Base-by-base conservation (phyloP, 192 early-diverging fungal species). In the Backusella tarrabulga region DNA sequence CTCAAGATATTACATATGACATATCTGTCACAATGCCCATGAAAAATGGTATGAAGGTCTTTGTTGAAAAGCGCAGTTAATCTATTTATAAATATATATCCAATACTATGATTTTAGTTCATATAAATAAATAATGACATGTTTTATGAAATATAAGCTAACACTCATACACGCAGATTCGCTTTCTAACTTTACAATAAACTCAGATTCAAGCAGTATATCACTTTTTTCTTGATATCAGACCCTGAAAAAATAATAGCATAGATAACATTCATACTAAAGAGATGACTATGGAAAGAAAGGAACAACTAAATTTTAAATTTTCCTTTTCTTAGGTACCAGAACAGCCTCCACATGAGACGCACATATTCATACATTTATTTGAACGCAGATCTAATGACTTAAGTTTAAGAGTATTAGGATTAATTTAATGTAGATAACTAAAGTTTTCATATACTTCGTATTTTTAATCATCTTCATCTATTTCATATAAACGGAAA, bases 31-130 rank as follows among this genome's bases (percentile, higher is more conserved):
- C 80, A 21, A 42, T 75, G 34, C 73, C 80, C 3, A 81, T 81
- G 80, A 78, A 81, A 34, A 4, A 81, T 75, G 80, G 80, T 50
- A 68, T 81, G 76, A 74, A 72, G 23, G 67, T 81, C 29, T 41
- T 34, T 9, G 80, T 81, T 34, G 71, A 81, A 42, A 74, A 80
- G 34, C 77, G 77, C 40, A 34, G 70, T 68, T 68, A 68, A 36
- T 19, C 32, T 68, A 19, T 26, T 32, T 63, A 29, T 12, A 63
- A 29, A 63, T 63, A 63, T 4, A 26, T 14, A 60, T 63, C 1
- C 19, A 4, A 44, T 44, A 44, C 42, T 44, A 44, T 44, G 14
- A 44, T 44, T 14, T 44, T 17, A 44, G 17, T 15, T 4, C 4
- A 44, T 17, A 5, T 44, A 44, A 44, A 44, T 44, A 44, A 44